Evolutionary conservation across 2,329 filamentous ascomycete genomes (phyloP), one percentile per base, ranked within the genome.

Genomic region (Fusarium abutilonis): DNA sequence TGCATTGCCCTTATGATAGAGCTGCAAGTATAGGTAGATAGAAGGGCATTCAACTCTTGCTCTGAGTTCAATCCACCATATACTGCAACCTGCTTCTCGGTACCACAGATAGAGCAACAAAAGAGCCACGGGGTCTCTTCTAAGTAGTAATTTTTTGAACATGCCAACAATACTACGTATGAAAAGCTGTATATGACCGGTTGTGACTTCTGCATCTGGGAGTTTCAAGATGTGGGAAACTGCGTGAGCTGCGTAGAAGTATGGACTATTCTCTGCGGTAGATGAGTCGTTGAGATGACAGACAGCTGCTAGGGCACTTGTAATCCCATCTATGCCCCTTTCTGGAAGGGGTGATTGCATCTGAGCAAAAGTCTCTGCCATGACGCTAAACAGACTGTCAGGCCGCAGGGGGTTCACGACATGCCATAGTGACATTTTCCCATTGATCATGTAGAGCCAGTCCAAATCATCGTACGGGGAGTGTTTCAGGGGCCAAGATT

Each of bases 11-110:
- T 36, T 17, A 17, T 79, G 73, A 68, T 76, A 65, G 3, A 65
- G 50, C 3, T 32, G 64, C 4, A 81, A 56, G 39, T 80, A 80
- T 11, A 55, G 57, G 52, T 70, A 70, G 38, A 81, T 81, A n/a
- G 78, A 70, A 32, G 75, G 76, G 39, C 75, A 75, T 63, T 81
- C 79, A 32, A 80, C 72, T 47, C 72, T 72, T 1, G 77, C 76
- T 31, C 79, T 71, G 1, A 79, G 69, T 17, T 73, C 73, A 56
- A 81, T 74, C 77, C 77, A 81, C 79, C 79, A 81, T 58, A 80
- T 73, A 65, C 71, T 71, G 14, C 71, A 71, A 32, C 77, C 45
- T 51, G 73, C 70, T 64, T 79, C 80, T 17, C 69, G 66, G 41
- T 79, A 81, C 78, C 78, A 81, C 4, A 79, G 52, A 60, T 78